A percentile compares a stretch with the other conserved stretches of the same genome.
phyloP scores from a whole-genome alignment of 139 green algal species.

The Microglena sp. region DNA sequence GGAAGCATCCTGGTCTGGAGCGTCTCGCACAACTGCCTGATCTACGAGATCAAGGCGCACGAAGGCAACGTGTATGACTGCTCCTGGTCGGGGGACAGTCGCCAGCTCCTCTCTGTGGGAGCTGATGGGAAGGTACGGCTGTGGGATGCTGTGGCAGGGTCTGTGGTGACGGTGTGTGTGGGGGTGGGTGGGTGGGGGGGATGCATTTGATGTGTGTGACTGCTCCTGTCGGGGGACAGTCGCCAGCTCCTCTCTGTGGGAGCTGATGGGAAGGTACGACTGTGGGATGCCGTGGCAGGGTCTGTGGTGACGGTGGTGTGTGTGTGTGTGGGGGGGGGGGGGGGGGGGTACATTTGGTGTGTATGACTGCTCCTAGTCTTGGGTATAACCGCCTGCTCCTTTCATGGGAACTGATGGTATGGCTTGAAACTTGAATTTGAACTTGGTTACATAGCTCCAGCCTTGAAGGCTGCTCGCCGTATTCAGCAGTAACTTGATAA shows the following conservation, averaged over 20 bases:
- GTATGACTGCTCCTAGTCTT: conserved; percentile 32
- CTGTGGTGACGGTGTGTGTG: too few species aligned
- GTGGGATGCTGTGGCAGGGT: conserved; percentile 28
- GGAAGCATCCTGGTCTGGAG: conserved; percentile 30
- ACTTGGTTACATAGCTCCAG: too few species aligned
- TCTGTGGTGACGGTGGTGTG: conserved; percentile 25
- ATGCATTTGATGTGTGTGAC: too few species aligned
- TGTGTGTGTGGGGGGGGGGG: too few species aligned
- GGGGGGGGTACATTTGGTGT: too few species aligned
- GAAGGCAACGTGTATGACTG: conserved; percentile 34
- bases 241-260: conserved; percentile 27
- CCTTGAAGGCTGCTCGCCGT: too few species aligned
- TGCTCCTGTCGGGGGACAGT: conserved; percentile 32
- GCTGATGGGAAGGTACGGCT: conserved; percentile 22
- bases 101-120: conserved; percentile 26
- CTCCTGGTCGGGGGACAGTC: conserved; percentile 29
- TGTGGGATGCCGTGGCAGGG: conserved; percentile 31
- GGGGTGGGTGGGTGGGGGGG: too few species aligned
- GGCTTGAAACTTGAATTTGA: too few species aligned
- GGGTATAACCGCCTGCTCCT: conserved; percentile 22
- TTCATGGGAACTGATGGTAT: conserved; percentile 28
- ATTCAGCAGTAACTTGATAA: too few species aligned
- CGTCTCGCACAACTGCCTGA: conserved; percentile 25
- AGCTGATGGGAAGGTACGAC: conserved; percentile 18
- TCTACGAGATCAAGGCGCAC: conserved; percentile 36